A percentile compares a stretch with the other conserved stretches of the same genome.
These are phyloP conservation scores for Wickerhamomyces rabaulensis DNA, from an alignment of 805 yeast species.

Conservation along the genomic window DNA sequence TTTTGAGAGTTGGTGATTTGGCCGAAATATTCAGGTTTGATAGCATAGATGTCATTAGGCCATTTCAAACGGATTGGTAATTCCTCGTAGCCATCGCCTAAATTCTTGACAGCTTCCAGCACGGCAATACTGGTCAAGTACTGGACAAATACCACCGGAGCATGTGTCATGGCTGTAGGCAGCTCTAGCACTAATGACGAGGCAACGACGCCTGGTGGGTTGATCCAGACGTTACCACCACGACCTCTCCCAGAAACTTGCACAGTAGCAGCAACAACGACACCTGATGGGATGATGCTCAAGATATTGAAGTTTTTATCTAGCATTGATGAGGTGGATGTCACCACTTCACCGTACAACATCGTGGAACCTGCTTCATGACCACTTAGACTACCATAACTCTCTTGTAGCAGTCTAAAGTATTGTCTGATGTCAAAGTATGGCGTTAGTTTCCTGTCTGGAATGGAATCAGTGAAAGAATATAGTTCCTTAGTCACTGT, in stretches of 20 bases:
- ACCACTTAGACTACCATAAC: slow-evolving; percentile 26
- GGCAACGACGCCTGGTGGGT: slow-evolving; percentile 89
- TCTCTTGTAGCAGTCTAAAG: slow-evolving; percentile 36
- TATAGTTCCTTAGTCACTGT: slow-evolving; percentile 51
- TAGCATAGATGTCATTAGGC: slow-evolving; percentile 91
- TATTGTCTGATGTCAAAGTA: slow-evolving; percentile 62
- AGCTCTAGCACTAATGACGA: slow-evolving; percentile 65
- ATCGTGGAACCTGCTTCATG: slow-evolving; percentile 53
- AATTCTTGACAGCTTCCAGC: slow-evolving; percentile 65
- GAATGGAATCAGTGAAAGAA: slow-evolving; percentile 38
- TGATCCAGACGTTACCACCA: slow-evolving; percentile 93
- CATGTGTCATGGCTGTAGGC: slow-evolving; percentile 35
- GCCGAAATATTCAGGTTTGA: slow-evolving; percentile 56
- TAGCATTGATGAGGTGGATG: slow-evolving; percentile 78
- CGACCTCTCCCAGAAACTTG: slow-evolving; percentile 93
- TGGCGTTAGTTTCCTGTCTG: slow-evolving; percentile 56
- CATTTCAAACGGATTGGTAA: slow-evolving; percentile 84
- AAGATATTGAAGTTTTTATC: slow-evolving; percentile 66
- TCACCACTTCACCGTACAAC: slow-evolving; percentile 81
- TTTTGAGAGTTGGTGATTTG: slow-evolving; percentile 38
- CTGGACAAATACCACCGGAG: slow-evolving; percentile 78
- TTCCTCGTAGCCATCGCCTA: slow-evolving; percentile 59
- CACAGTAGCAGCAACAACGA: slow-evolving; percentile 62
- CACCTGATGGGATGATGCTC: slow-evolving; percentile 60
- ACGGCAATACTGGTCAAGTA: slow-evolving; percentile 80